phyloP scores from a whole-genome alignment of 2,329 filamentous ascomycete genomes.

The Fusarium duplospermum region DNA sequence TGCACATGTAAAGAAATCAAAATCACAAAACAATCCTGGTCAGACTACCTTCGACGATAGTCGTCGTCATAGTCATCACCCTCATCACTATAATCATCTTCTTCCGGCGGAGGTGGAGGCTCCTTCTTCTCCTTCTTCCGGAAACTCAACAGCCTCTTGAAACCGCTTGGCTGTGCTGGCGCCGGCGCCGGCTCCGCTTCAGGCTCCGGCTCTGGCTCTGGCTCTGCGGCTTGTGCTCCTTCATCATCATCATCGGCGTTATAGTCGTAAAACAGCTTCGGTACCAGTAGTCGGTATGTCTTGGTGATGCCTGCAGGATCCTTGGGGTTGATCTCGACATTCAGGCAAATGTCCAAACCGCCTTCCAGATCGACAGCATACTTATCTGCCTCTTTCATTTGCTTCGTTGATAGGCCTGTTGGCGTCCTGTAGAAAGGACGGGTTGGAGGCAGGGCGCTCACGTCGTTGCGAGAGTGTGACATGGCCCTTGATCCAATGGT shows the following conservation, averaged over 20 bases:
- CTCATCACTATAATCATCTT: conserved; percentile 45
- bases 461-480: conserved; percentile 41
- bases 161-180: conserved; percentile 48
- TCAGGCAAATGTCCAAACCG: conserved; percentile 87
- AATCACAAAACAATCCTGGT: conserved; percentile 9
- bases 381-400: conserved; percentile 65
- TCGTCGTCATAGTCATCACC: conserved; percentile 40
- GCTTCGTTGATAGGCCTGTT: conserved; percentile 74
- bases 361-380: conserved; percentile 80
- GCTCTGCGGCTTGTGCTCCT: conserved; percentile 43
- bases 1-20: conserved; percentile 16
- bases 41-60: conserved; percentile 33
- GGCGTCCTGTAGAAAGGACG: conserved; percentile 74
- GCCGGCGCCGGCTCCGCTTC: conserved; percentile 24
- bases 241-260: conserved; percentile 55
- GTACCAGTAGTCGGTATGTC: conserved; percentile 88
- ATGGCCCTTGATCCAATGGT: conserved; percentile 47
- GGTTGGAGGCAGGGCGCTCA: conserved; percentile 36
- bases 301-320: conserved; percentile 90
- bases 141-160: conserved; percentile 61
- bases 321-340: conserved; percentile 86
- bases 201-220: background rate
- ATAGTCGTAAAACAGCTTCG: conserved; percentile 75
- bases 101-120: conserved; percentile 31
- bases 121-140: conserved; percentile 49